These are phyloP conservation scores for Komagataella pastoris DNA, from an alignment of 805 yeast genomes.

Conservation along the genomic window DNA sequence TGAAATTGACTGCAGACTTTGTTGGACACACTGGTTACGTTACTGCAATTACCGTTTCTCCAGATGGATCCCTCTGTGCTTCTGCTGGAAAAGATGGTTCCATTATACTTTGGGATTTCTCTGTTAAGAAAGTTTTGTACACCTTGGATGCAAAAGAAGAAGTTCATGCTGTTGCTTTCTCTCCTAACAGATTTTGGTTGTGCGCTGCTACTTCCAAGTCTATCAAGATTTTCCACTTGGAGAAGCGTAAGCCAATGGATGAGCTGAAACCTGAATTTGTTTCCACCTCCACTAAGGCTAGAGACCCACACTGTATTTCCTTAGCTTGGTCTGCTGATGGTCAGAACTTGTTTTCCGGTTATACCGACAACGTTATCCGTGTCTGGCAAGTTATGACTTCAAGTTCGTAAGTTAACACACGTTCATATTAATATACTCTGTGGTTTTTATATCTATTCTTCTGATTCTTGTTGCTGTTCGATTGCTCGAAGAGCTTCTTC, in stretches of 20 bases:
- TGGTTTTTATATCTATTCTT: neutral
- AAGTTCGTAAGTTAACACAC: conserved; percentile 10
- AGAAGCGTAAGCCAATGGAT: conserved; percentile 86
- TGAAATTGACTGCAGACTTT: conserved; percentile 86
- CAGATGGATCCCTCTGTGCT: conserved; percentile 99
- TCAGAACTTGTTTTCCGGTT: conserved; percentile 98
- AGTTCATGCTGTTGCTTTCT: conserved; percentile 97
- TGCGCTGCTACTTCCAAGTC: conserved; percentile 98
- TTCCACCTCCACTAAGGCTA: conserved; percentile 67
- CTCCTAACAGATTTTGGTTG: conserved; percentile 99
- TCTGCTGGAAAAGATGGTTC: conserved; percentile 99
- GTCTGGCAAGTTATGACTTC: conserved; percentile 99
- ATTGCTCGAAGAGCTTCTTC: neutral
- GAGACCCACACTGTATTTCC: conserved; percentile 96
- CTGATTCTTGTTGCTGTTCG: neutral
- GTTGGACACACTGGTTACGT: conserved; percentile 99
- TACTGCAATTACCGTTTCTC: conserved; percentile 92
- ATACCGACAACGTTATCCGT: conserved; percentile 98
- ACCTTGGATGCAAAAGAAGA: conserved; percentile 91
- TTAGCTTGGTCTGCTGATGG: conserved; percentile 99
- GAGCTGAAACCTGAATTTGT: conserved; percentile 98
- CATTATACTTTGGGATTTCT: conserved; percentile 96
- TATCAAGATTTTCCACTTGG: conserved; percentile 96
- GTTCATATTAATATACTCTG: neutral
- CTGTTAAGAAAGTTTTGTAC: conserved; percentile 77